Evolutionary conservation across 768 basidiomycete species (phyloP).

Genomic region (Mycena capillaripes): DNA sequence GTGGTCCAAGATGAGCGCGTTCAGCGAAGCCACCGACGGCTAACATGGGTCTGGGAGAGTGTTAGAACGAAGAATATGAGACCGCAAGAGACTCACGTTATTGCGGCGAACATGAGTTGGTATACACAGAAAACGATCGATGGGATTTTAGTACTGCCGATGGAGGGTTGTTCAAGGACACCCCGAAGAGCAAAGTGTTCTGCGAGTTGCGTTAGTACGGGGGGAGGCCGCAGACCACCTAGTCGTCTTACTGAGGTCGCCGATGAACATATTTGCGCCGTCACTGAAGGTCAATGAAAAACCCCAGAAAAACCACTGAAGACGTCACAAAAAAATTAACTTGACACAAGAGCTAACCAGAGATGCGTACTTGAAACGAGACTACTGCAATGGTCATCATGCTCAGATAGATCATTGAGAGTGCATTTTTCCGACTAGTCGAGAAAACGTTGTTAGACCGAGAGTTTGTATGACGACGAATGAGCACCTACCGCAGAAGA

Average conservation of each 20-base stretch:
- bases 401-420: slow-evolving; percentile 92
- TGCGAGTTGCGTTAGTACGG: slow-evolving; percentile 41
- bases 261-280: slow-evolving; percentile 80
- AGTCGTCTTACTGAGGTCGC: slow-evolving; percentile 69
- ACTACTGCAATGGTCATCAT: slow-evolving; percentile 85
- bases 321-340: slow-evolving; percentile 27
- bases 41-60: slow-evolving; percentile 75
- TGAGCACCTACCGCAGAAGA: slow-evolving; percentile 66
- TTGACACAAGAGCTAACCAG: background rate
- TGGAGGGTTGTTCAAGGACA: slow-evolving; percentile 82
- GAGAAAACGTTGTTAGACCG: background rate
- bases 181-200: slow-evolving; percentile 87
- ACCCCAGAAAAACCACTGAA: slow-evolving; percentile 97
- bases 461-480: background rate
- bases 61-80: slow-evolving; percentile 33
- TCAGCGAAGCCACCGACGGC: slow-evolving; percentile 96
- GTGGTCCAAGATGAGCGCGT: slow-evolving; percentile 86
- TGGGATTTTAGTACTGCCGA: slow-evolving; percentile 80
- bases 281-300: slow-evolving; percentile 94
- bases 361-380: slow-evolving; percentile 80
- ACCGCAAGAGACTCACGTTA: slow-evolving; percentile 69
- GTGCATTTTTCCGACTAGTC: slow-evolving; percentile 83
- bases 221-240: background rate
- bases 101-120: slow-evolving; percentile 92
- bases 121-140: slow-evolving; percentile 85